phyloP scores from a whole-genome alignment of 1,284 basidiomycete species.

The Ceratobasidium sp. region DNA sequence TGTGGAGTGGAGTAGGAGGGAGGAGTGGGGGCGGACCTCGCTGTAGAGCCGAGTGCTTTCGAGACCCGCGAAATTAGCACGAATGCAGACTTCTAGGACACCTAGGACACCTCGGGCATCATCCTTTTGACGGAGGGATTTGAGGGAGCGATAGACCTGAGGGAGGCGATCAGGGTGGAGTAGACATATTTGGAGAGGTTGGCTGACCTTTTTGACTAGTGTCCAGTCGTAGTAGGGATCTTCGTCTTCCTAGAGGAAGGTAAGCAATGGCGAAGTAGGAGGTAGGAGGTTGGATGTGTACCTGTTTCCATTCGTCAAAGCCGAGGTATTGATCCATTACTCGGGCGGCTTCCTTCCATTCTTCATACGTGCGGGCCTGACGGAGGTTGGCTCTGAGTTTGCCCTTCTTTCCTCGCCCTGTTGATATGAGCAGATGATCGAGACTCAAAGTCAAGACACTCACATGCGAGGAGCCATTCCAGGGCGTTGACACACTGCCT shows the following conservation, averaged over 20 bases:
- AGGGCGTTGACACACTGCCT: slow-evolving; percentile 94
- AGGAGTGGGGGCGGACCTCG: slow-evolving; percentile 66
- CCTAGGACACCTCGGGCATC: slow-evolving; percentile 90
- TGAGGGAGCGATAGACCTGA: slow-evolving; percentile 76
- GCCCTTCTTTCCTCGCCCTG: slow-evolving; percentile 90
- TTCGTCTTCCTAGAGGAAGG: slow-evolving; percentile 66
- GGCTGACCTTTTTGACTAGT: slow-evolving; percentile 76
- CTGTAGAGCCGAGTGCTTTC: slow-evolving; percentile 93
- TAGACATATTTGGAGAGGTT: neutral
- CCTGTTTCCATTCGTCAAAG: slow-evolving; percentile 89
- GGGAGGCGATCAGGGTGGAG: slow-evolving; percentile 4
- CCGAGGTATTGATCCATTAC: slow-evolving; percentile 85
- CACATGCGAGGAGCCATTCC: slow-evolving; percentile 91
- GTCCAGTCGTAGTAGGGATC: slow-evolving; percentile 92
- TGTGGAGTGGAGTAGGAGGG: slow-evolving; percentile 33
- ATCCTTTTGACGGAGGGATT: slow-evolving; percentile 72
- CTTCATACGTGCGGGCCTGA: slow-evolving; percentile 76
- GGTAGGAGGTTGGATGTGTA: slow-evolving; percentile 51
- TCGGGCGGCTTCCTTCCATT: slow-evolving; percentile 73
- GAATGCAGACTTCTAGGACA: slow-evolving; percentile 91
- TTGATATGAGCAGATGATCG: slow-evolving; percentile 12
- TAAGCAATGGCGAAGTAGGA: neutral
- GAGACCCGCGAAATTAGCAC: slow-evolving; percentile 95
- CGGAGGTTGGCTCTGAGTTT: slow-evolving; percentile 80
- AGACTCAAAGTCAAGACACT: slow-evolving; percentile 53